Percentiles rank a stretch among this genome's conserved stretches.
Evolutionary conservation across 192 early-diverging fungal genomes (phyloP).

Genomic region (Martensiomyces pterosporus): DNA sequence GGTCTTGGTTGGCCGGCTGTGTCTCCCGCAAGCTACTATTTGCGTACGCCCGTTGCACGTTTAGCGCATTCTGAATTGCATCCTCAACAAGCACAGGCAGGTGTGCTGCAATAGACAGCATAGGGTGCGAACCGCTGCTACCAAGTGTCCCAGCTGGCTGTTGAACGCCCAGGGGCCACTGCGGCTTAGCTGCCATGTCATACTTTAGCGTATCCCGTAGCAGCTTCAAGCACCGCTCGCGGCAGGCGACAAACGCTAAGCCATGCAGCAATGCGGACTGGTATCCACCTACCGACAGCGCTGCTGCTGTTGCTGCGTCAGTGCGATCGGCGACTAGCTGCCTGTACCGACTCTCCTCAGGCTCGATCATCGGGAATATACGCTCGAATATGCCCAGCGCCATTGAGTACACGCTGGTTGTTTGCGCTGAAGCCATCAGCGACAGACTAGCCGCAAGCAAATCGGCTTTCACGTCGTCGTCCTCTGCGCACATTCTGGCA

Average conservation of each 20-base stretch:
- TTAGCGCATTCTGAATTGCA: conserved; percentile 1
- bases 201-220: conserved; percentile 17
- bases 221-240: conserved; percentile 33
- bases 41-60: conserved; percentile 2
- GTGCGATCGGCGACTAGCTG: conserved; percentile 7
- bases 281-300: conserved; percentile 8
- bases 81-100: conserved; percentile 24
- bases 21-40: no score
- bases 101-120: conserved; percentile 30
- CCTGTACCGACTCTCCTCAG: conserved; percentile 3
- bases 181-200: conserved; percentile 5
- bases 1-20: no score
- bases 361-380: conserved; percentile 19
- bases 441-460: conserved; percentile 23
- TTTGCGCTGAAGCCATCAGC: conserved; percentile 36
- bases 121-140: conserved; percentile 2
- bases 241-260: conserved; percentile 29
- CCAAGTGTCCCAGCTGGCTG: no score
- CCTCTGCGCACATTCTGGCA: conserved; percentile 23
- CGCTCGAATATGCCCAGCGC: conserved; percentile 46
- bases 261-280: conserved; percentile 33
- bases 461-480: conserved; percentile 21
- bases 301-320: neutral
- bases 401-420: conserved; percentile 15
- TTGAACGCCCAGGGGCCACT: no score